These are phyloP conservation scores for Aspergillus sp. DNA, from an alignment of 2,329 filamentous ascomycete genomes.

Conservation along the genomic window DNA sequence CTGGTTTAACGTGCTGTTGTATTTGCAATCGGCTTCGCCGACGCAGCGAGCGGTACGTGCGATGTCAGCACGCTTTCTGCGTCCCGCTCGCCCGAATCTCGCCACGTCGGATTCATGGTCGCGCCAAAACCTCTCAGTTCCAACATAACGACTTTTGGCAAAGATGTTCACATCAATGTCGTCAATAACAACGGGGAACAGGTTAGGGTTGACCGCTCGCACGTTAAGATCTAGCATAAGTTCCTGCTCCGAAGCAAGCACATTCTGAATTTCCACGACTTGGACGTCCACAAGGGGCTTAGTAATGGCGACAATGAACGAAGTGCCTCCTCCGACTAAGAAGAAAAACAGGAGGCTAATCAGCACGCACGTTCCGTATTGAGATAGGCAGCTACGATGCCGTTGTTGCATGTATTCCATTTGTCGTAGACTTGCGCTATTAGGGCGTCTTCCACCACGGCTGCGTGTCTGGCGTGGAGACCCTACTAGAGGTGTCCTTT, in stretches of 20 bases:
- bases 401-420: slow-evolving; percentile 72
- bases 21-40: slow-evolving; percentile 20
- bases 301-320: slow-evolving; percentile 87
- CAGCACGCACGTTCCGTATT: slow-evolving; percentile 83
- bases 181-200: slow-evolving; percentile 81
- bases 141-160: slow-evolving; percentile 87
- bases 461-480: slow-evolving; percentile 62
- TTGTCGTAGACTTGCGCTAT: slow-evolving; percentile 62
- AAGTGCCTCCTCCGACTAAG: slow-evolving; percentile 79
- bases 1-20: slow-evolving; percentile 15
- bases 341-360: slow-evolving; percentile 79
- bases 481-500: slow-evolving; percentile 77
- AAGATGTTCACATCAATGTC: slow-evolving; percentile 91
- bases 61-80: slow-evolving; percentile 33
- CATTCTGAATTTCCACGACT: slow-evolving; percentile 79
- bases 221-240: slow-evolving; percentile 92
- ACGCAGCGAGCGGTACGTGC: slow-evolving; percentile 29
- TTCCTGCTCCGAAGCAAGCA: slow-evolving; percentile 90
- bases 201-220: slow-evolving; percentile 86
- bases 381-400: slow-evolving; percentile 64
- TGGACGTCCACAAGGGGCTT: slow-evolving; percentile 79
- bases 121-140: slow-evolving; percentile 52
- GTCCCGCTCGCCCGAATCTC: slow-evolving; percentile 31
- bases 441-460: slow-evolving; percentile 53
- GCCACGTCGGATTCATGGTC: slow-evolving; percentile 29